Percentiles rank a stretch among this genome's conserved stretches.
Evolutionary conservation across 2,329 filamentous ascomycete genomes (phyloP).

Genomic region (Calonectria naviculata): DNA sequence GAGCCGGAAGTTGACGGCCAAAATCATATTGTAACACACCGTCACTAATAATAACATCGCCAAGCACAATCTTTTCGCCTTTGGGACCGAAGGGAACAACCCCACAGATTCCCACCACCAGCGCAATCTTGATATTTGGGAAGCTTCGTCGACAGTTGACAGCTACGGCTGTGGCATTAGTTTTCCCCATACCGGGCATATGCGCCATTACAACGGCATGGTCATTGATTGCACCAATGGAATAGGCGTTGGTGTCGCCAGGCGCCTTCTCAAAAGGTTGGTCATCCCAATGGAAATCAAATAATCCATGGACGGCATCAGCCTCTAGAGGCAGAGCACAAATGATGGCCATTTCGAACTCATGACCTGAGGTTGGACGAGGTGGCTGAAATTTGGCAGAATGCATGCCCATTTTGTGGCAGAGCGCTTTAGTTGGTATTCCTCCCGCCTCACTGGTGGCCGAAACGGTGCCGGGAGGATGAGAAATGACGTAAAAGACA

Average conservation of each 20-base stretch:
- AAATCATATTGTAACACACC: slow-evolving; percentile 44
- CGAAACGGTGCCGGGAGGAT: too few relatives aligned
- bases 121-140: not conserved
- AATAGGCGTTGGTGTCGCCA: slow-evolving; percentile 32
- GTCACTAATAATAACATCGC: slow-evolving; percentile 42
- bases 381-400: not conserved
- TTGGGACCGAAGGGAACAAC: slow-evolving; percentile 25
- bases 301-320: slow-evolving; percentile 28
- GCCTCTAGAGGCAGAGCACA: slow-evolving; percentile 34
- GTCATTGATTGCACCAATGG: not conserved
- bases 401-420: too few relatives aligned
- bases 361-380: not conserved
- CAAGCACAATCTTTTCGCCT: slow-evolving; percentile 33
- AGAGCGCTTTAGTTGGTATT: too few relatives aligned
- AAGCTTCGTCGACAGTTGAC: not conserved
- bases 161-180: not conserved
- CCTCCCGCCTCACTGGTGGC: too few relatives aligned
- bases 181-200: slow-evolving; percentile 5
- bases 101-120: slow-evolving; percentile 22
- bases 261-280: slow-evolving; percentile 33
- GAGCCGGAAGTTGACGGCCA: slow-evolving; percentile 34
- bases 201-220: slow-evolving; percentile 5
- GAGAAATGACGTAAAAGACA: too few relatives aligned
- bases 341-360: slow-evolving; percentile 32
- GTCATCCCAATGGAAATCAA: slow-evolving; percentile 31